Conservation (phyloP, 768 basidiomycete genomes). For the Suillus lakei region DNA sequence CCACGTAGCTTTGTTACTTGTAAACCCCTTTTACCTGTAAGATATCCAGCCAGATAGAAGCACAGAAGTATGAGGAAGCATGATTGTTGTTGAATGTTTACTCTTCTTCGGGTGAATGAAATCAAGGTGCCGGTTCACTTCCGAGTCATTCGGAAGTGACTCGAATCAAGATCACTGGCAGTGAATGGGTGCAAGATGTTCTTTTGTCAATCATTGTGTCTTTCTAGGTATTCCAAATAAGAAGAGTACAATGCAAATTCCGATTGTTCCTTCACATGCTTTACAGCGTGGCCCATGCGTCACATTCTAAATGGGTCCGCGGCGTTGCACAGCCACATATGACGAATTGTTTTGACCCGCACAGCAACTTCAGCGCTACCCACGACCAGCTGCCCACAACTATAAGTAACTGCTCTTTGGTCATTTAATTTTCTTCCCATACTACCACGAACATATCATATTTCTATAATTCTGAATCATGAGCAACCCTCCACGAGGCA, state of each 20-base stretch:
- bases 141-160: neutral
- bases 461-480: neutral
- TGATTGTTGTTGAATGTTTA: neutral
- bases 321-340: neutral
- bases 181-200: neutral
- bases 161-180: neutral
- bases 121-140: neutral
- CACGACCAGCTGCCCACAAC: neutral
- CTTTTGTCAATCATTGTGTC: neutral
- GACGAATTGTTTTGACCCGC: neutral
- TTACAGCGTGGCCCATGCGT: neutral
- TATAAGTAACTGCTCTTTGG: neutral
- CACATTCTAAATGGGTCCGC: no score
- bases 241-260: neutral
- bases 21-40: no score
- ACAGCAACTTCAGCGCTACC: neutral
- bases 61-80: neutral
- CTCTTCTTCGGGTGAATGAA: neutral
- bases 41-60: no score
- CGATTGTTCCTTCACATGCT: neutral
- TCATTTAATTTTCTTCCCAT: neutral
- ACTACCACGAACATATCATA: neutral
- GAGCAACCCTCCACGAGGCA: conserved; percentile 14
- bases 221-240: neutral
- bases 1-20: neutral